These are phyloP conservation scores for Penicillium bialowiezense DNA, from an alignment of 495 filamentous ascomycete species.

Conservation along the genomic window DNA sequence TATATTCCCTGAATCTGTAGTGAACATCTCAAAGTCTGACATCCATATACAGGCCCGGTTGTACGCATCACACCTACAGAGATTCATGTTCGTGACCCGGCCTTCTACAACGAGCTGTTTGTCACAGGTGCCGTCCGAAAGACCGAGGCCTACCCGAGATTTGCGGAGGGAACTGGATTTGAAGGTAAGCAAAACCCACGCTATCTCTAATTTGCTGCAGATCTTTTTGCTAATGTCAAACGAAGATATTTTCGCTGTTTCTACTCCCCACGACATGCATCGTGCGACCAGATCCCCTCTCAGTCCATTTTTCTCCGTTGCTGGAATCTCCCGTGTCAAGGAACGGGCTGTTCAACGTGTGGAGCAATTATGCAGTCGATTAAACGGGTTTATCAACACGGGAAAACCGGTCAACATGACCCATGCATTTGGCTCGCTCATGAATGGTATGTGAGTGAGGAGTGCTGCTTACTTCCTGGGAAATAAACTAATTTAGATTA, in stretches of 20 bases:
- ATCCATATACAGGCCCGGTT: slow-evolving; percentile 23
- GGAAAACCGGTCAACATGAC: too few relatives aligned
- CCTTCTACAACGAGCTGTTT: slow-evolving; percentile 27
- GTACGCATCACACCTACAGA: slow-evolving; percentile 31
- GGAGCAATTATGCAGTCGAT: too few relatives aligned
- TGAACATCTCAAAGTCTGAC: neutral
- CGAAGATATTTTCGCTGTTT: neutral
- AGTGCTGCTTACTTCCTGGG: too few relatives aligned
- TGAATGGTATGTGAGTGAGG: too few relatives aligned
- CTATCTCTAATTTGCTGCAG: neutral
- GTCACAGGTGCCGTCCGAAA: slow-evolving; percentile 7
- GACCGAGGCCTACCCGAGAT: slow-evolving; percentile 1
- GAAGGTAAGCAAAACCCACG: slow-evolving; percentile 1
- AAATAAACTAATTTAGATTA: too few relatives aligned
- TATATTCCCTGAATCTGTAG: neutral
- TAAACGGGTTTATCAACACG: too few relatives aligned
- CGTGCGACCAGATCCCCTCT: too few relatives aligned
- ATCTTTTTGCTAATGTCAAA: neutral
- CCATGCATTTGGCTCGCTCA: too few relatives aligned
- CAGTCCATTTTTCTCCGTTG: too few relatives aligned
- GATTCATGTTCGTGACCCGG: slow-evolving; percentile 30
- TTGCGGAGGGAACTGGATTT: slow-evolving; percentile 8
- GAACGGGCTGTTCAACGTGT: too few relatives aligned
- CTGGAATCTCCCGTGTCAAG: too few relatives aligned
- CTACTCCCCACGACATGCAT: too few relatives aligned